A percentile compares a stretch with the other conserved stretches of the same genome.
These are phyloP conservation scores for Nitzschia sp. DNA, from an alignment of 108 stramenopile genomes.

Conservation along the genomic window DNA sequence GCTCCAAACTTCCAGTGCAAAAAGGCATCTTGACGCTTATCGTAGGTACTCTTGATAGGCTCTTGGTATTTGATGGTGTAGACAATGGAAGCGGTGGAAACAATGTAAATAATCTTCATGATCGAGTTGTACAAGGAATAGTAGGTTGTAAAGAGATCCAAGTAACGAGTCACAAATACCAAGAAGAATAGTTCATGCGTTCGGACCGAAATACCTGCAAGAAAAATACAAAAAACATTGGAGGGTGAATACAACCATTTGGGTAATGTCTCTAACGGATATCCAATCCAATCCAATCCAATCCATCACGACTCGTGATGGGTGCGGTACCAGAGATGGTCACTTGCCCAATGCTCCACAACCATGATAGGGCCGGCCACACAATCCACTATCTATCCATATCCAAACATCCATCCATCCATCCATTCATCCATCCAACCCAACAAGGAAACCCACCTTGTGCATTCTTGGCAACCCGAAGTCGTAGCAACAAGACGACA, in stretches of 20 bases:
- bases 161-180: conserved; percentile 93
- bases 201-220: conserved; percentile 90
- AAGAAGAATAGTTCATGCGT: conserved; percentile 98
- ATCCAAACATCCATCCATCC: too few species aligned
- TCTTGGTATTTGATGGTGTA: conserved; percentile 91
- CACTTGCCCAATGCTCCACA: too few species aligned
- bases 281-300: too few species aligned
- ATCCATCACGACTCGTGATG: too few species aligned
- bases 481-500: conserved; percentile 91
- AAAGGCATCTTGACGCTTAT: conserved; percentile 96
- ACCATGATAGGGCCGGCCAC: too few species aligned
- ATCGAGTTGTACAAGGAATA: conserved; percentile 94
- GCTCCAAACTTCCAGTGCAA: conserved; percentile 96
- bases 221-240: not conserved
- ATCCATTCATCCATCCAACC: too few species aligned
- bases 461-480: conserved; percentile 94
- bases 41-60: conserved; percentile 93
- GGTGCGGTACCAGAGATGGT: too few species aligned
- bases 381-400: too few species aligned
- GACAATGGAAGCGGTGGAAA: conserved; percentile 88
- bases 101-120: conserved; percentile 96
- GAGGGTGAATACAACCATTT: not conserved
- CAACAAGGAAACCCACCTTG: conserved; percentile 58
- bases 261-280: too few species aligned
- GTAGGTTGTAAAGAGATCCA: conserved; percentile 89